phyloP scores from a whole-genome alignment of 2,329 filamentous ascomycete species.

The Colletotrichum higginsianum region DNA sequence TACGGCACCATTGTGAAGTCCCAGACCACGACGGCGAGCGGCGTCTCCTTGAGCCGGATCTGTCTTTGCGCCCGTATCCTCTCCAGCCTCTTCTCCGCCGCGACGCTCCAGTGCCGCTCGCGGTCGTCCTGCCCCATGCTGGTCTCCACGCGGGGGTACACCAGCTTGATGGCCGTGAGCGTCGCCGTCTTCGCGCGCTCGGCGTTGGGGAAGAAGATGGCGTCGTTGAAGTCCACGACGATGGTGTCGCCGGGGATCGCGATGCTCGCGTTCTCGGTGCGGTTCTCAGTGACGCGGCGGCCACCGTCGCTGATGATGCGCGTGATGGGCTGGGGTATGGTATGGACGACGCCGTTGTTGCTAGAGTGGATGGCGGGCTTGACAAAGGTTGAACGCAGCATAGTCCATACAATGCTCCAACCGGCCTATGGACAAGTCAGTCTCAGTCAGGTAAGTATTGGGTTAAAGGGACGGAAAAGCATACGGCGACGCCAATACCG shows the following conservation, averaged over 20 bases:
- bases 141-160: conserved; percentile 47
- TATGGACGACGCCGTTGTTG: conserved; percentile 12
- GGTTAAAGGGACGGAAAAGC: not conserved
- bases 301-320: conserved; percentile 47
- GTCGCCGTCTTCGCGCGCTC: conserved; percentile 54
- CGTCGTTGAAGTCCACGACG: conserved; percentile 70
- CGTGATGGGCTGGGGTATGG: conserved; percentile 60
- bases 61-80: conserved; percentile 60
- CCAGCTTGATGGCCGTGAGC: conserved; percentile 62
- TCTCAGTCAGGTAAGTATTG: not conserved
- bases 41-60: conserved; percentile 46
- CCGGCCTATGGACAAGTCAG: conserved; percentile 54
- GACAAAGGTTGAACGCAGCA: conserved; percentile 59
- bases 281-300: conserved; percentile 49
- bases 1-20: conserved; percentile 68
- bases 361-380: conserved; percentile 38
- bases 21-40: conserved; percentile 64
- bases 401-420: conserved; percentile 75
- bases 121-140: conserved; percentile 51
- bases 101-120: conserved; percentile 70
- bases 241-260: conserved; percentile 64
- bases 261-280: conserved; percentile 41
- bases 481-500: conserved; percentile 69
- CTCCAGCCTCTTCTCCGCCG: conserved; percentile 61
- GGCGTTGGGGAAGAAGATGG: conserved; percentile 75